Conservation (phyloP, 2,329 filamentous ascomycete genomes). For the Colletotrichum ledebouriae region DNA sequence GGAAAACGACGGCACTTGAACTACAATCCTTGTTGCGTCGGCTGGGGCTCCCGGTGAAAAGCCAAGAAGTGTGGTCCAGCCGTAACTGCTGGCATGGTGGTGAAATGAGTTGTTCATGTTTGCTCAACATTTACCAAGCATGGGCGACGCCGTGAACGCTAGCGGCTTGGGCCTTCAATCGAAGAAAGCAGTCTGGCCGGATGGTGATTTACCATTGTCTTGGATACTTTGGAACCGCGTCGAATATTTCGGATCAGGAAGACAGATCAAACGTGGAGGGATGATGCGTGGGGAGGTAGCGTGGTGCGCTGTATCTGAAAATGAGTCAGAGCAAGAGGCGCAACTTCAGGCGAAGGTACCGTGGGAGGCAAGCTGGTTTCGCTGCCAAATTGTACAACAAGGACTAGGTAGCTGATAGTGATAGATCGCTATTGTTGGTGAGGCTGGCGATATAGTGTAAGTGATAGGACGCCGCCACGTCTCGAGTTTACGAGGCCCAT, state of each 20-base stretch:
- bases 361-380: neutral
- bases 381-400: slow-evolving; percentile 16
- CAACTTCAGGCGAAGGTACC: slow-evolving; percentile 3
- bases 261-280: slow-evolving; percentile 24
- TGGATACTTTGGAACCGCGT: slow-evolving; percentile 25
- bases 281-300: neutral
- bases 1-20: slow-evolving; percentile 7
- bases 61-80: slow-evolving; percentile 18
- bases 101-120: slow-evolving; percentile 32
- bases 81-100: slow-evolving; percentile 28
- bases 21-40: slow-evolving; percentile 6
- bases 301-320: slow-evolving; percentile 5
- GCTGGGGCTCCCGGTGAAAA: slow-evolving; percentile 1
- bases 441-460: slow-evolving; percentile 27
- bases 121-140: slow-evolving; percentile 4
- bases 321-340: slow-evolving; percentile 16
- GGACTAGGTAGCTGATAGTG: neutral
- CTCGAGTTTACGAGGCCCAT: neutral
- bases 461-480: slow-evolving; percentile 33
- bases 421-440: slow-evolving; percentile 3
- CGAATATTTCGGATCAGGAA: slow-evolving; percentile 13
- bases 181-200: neutral
- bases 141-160: slow-evolving; percentile 25
- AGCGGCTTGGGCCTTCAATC: slow-evolving; percentile 14
- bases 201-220: slow-evolving; percentile 15